Conservation (phyloP, 352 stramenopile species). For the Phytophthora brassicae region DNA sequence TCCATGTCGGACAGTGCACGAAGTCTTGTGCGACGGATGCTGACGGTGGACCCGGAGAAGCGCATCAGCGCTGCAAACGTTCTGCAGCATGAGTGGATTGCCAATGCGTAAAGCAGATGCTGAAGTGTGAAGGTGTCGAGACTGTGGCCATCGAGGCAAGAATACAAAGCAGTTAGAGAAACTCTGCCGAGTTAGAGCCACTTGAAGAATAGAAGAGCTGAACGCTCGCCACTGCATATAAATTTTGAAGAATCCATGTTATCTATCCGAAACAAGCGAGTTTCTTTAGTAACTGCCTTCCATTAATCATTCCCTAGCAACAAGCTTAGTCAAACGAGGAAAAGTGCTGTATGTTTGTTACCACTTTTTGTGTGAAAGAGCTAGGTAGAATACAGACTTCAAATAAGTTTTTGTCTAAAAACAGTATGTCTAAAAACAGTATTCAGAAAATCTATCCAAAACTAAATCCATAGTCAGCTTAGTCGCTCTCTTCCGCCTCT, state of each 20-base stretch:
- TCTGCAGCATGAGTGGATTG: constrained; percentile 57
- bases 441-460: too few species aligned
- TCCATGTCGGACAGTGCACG: constrained; percentile 45
- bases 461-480: too few species aligned
- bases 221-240: constrained; percentile 18
- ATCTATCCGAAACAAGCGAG: background rate
- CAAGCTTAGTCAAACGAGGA: too few species aligned
- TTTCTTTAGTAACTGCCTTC: too few species aligned
- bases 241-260: constrained; percentile 18
- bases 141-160: background rate
- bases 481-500: constrained; percentile 23
- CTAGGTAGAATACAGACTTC: too few species aligned
- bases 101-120: constrained; percentile 2
- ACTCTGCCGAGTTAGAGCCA: background rate
- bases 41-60: constrained; percentile 42
- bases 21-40: constrained; percentile 44
- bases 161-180: constrained; percentile 1
- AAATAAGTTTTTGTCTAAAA: too few species aligned
- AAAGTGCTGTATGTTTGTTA: too few species aligned
- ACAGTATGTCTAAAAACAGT: too few species aligned
- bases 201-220: constrained; percentile 33
- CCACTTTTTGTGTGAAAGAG: too few species aligned
- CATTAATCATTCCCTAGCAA: too few species aligned
- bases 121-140: constrained; percentile 1
- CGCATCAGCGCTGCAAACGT: constrained; percentile 49